Evolutionary conservation across 2,329 filamentous ascomycete species (phyloP).

Genomic region (Calonectria ilicicola): DNA sequence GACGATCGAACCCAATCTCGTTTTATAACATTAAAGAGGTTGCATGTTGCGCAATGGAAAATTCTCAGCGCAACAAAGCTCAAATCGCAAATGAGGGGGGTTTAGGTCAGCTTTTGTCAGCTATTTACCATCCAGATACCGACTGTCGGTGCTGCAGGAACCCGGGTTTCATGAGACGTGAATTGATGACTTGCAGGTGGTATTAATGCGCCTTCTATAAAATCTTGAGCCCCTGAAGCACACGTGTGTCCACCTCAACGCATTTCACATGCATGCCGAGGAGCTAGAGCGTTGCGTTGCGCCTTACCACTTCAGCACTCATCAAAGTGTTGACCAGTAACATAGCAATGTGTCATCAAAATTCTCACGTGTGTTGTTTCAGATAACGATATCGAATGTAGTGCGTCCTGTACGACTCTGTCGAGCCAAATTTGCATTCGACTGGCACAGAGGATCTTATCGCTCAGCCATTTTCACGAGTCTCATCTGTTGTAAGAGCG

Average conservation of each 20-base stretch:
- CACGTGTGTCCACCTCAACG: slow-evolving; percentile 86
- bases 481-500: slow-evolving; percentile 76
- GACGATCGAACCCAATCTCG: not conserved
- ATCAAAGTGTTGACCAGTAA: slow-evolving; percentile 63
- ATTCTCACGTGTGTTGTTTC: not conserved
- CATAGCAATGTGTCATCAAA: not conserved
- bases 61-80: not conserved
- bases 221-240: slow-evolving; percentile 78
- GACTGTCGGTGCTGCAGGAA: slow-evolving; percentile 69
- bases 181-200: not conserved
- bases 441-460: slow-evolving; percentile 94
- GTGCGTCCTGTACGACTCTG: slow-evolving; percentile 86
- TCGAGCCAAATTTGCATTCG: slow-evolving; percentile 74
- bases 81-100: slow-evolving; percentile 33
- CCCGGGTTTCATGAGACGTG: slow-evolving; percentile 58
- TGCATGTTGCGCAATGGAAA: not conserved
- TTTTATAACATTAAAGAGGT: not conserved
- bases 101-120: slow-evolving; percentile 62
- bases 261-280: slow-evolving; percentile 86
- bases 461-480: slow-evolving; percentile 74
- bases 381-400: slow-evolving; percentile 78
- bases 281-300: slow-evolving; percentile 78
- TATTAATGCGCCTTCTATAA: slow-evolving; percentile 45
- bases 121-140: slow-evolving; percentile 69
- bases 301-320: slow-evolving; percentile 87